These are phyloP conservation scores for Alternaria alternata DNA, from an alignment of 2,329 filamentous ascomycete species.

Conservation along the genomic window DNA sequence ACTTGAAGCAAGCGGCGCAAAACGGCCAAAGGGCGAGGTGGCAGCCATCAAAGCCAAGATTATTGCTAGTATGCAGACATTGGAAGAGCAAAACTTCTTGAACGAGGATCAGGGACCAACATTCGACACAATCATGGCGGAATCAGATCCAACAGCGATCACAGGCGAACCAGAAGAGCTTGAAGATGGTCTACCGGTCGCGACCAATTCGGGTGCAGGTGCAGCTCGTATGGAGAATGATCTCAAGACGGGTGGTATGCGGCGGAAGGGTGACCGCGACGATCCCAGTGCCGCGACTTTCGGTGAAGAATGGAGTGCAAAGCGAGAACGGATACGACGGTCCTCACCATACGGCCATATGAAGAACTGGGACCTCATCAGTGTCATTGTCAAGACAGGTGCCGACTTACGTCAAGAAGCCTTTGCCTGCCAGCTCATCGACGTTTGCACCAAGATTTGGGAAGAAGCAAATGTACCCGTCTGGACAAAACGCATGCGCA, in stretches of 20 bases:
- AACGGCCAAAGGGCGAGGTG: slow-evolving; percentile 80
- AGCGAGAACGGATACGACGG: slow-evolving; percentile 83
- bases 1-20: slow-evolving; percentile 80
- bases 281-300: slow-evolving; percentile 87
- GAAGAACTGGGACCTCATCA: slow-evolving; percentile 88
- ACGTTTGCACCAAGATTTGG: slow-evolving; percentile 84
- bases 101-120: slow-evolving; percentile 75
- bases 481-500: slow-evolving; percentile 91
- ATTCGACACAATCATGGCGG: slow-evolving; percentile 84
- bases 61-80: slow-evolving; percentile 87
- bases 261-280: slow-evolving; percentile 81
- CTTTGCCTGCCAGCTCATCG: slow-evolving; percentile 85
- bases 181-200: slow-evolving; percentile 62
- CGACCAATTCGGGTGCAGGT: slow-evolving; percentile 74
- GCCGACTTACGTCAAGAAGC: slow-evolving; percentile 84
- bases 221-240: slow-evolving; percentile 89
- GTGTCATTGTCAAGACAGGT: slow-evolving; percentile 87
- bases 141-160: slow-evolving; percentile 65
- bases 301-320: slow-evolving; percentile 84
- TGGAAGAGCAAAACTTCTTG: slow-evolving; percentile 86
- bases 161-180: slow-evolving; percentile 61
- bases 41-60: slow-evolving; percentile 86
- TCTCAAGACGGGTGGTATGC: slow-evolving; percentile 83
- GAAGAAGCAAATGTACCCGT: slow-evolving; percentile 75
- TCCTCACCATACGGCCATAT: slow-evolving; percentile 87